These are phyloP conservation scores for Xylaria nigripes DNA, from an alignment of 495 filamentous ascomycete genomes.

Conservation along the genomic window DNA sequence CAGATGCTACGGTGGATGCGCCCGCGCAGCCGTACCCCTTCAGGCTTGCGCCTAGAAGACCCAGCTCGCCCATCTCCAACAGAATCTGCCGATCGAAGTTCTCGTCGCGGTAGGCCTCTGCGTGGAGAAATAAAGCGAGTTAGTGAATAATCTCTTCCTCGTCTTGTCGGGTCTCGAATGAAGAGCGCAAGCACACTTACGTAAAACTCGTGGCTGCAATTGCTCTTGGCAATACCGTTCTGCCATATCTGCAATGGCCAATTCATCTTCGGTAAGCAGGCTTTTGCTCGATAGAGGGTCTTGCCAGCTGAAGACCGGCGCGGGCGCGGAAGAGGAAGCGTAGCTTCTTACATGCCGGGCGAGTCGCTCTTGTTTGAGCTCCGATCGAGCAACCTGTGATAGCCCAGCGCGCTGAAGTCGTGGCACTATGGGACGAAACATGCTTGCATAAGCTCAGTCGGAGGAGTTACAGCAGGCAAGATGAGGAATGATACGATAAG, in stretches of 20 bases:
- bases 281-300: constrained; percentile 72
- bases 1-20: constrained; percentile 80
- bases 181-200: constrained; percentile 42
- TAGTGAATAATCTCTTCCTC: background rate
- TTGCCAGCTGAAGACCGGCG: constrained; percentile 72
- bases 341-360: constrained; percentile 21
- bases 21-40: constrained; percentile 93
- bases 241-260: constrained; percentile 81
- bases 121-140: constrained; percentile 2
- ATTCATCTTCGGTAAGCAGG: constrained; percentile 78
- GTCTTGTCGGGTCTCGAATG: background rate
- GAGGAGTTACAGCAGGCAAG: background rate
- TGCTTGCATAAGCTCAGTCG: constrained; percentile 1
- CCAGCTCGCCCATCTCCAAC: constrained; percentile 91
- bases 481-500: background rate
- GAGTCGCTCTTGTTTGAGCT: constrained; percentile 1
- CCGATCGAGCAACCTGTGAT: constrained; percentile 1
- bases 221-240: constrained; percentile 88
- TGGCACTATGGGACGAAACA: constrained; percentile 20
- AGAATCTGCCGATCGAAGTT: constrained; percentile 84
- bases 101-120: constrained; percentile 93
- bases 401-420: constrained; percentile 3
- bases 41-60: constrained; percentile 84
- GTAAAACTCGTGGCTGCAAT: constrained; percentile 75
- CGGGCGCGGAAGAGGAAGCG: constrained; percentile 25